A percentile compares a stretch with the other conserved stretches of the same genome.
phyloP scores from a whole-genome alignment of 1,284 basidiomycete species.

The Pisolithus thermaeus region DNA sequence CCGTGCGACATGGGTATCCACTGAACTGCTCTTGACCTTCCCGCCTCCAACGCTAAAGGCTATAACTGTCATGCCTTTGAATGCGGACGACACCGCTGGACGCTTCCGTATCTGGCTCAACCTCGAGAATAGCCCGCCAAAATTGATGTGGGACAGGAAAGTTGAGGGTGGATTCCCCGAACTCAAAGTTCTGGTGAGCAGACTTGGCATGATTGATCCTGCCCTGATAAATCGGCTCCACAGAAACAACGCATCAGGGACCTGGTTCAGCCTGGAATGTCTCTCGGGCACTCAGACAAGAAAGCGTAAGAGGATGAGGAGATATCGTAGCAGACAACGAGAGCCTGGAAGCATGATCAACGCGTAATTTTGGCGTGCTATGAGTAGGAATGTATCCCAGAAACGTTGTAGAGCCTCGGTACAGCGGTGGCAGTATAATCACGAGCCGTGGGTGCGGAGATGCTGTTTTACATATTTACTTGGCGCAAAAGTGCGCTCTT shows the following conservation, averaged over 20 bases:
- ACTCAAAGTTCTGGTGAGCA: constrained; percentile 70
- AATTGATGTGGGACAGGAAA: constrained; percentile 75
- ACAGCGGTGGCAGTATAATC: too few relatives aligned
- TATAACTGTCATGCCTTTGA: constrained; percentile 71
- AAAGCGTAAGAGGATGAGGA: constrained; percentile 7
- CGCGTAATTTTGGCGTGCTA: neutral
- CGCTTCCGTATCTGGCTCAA: constrained; percentile 85
- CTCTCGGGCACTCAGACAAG: constrained; percentile 79
- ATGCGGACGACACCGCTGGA: constrained; percentile 77
- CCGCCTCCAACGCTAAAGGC: constrained; percentile 63
- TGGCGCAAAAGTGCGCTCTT: neutral
- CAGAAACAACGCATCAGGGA: constrained; percentile 88
- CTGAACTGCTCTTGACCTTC: constrained; percentile 86
- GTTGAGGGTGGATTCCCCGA: constrained; percentile 90
- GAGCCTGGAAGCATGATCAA: neutral
- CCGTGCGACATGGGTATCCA: constrained; percentile 83
- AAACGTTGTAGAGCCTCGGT: neutral
- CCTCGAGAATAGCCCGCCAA: constrained; percentile 29
- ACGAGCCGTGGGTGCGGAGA: too few relatives aligned
- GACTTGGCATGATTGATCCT: neutral
- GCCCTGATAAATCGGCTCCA: constrained; percentile 5
- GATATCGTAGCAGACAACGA: neutral
- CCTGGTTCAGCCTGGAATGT: constrained; percentile 68
- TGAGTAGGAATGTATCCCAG: neutral
- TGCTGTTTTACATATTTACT: neutral